Conservation (phyloP, 148 eudicot genomes). For the Nepenthes gracilis region DNA sequence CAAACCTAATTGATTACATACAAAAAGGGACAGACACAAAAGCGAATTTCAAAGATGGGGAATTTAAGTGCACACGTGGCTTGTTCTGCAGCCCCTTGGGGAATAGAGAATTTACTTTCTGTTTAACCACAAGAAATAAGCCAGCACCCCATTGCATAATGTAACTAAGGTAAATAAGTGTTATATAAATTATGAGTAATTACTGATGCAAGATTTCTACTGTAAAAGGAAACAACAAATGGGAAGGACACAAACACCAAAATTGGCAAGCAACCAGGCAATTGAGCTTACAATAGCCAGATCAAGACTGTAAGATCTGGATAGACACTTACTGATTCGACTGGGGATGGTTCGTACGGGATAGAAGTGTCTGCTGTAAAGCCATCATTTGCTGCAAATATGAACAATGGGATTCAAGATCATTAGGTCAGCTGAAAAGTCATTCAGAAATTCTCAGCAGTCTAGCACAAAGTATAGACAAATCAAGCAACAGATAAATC, state of each 20-base stretch:
- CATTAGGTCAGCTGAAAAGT: neutral
- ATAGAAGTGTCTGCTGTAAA: slow-evolving; percentile 56
- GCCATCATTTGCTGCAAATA: slow-evolving; percentile 72
- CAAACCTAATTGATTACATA: no score
- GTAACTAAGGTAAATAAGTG: neutral
- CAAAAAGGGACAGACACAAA: no score
- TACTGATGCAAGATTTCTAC: neutral
- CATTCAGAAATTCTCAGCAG: neutral
- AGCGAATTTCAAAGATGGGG: no score
- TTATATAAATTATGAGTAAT: neutral
- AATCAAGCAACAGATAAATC: no score
- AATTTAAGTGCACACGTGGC: no score
- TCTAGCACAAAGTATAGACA: neutral
- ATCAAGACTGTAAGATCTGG: neutral
- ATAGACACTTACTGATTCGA: slow-evolving; percentile 50
- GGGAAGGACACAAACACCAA: neutral
- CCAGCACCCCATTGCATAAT: neutral
- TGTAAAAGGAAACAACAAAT: neutral
- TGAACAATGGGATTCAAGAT: neutral
- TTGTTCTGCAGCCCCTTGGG: no score
- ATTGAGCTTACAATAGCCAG: neutral
- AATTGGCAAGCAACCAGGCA: neutral
- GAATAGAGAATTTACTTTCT: no score
- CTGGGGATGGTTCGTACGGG: slow-evolving; percentile 55
- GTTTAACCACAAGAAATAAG: no score